Evolutionary conservation across 148 eudicot species (phyloP).

Genomic region (Linanthus parryae): DNA sequence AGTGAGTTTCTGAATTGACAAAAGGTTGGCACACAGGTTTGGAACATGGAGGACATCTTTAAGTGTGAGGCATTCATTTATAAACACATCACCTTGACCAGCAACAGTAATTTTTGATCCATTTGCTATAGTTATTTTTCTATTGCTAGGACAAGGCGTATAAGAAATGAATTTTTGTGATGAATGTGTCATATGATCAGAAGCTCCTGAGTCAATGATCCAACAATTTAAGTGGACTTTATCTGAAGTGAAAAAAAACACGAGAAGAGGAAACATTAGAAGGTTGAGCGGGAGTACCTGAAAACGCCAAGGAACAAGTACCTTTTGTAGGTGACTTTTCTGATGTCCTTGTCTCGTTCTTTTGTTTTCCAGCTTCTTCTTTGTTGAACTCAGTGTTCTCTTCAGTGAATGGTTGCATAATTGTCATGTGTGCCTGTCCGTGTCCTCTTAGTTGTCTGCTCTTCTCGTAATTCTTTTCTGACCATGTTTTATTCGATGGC

Average conservation of each 20-base stretch:
- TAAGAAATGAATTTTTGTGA: not conserved
- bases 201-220: not conserved
- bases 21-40: not conserved
- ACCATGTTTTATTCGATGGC: not conserved
- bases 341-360: not conserved
- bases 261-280: not conserved
- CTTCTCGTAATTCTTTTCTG: not conserved
- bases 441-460: not conserved
- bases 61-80: not conserved
- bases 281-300: not conserved
- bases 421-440: not conserved
- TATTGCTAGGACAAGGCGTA: not conserved
- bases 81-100: not conserved
- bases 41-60: constrained; percentile 1
- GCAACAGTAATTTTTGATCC: not conserved
- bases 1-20: not conserved
- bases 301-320: constrained; percentile 1
- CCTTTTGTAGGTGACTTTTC: not conserved
- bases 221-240: not conserved
- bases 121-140: not conserved
- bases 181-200: not conserved
- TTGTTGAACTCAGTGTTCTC: not conserved
- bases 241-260: not conserved
- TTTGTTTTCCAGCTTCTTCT: not conserved
- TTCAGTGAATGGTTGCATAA: not conserved